Percentiles rank a stretch among this genome's conserved stretches.
These are phyloP conservation scores for Fusarium falciforme DNA, from an alignment of 2,329 filamentous ascomycete genomes.

Conservation along the genomic window DNA sequence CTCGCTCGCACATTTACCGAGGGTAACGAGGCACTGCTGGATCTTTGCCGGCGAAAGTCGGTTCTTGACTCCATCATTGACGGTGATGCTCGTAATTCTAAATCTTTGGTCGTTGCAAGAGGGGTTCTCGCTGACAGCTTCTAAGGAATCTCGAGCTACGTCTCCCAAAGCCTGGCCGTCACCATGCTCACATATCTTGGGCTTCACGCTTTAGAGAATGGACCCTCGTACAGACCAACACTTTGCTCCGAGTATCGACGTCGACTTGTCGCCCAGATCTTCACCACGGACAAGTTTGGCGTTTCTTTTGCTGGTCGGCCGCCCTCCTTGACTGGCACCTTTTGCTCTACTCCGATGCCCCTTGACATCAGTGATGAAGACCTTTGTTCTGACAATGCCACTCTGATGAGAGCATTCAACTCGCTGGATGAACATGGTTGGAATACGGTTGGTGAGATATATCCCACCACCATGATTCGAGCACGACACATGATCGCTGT, in stretches of 20 bases:
- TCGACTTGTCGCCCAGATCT: conserved; percentile 1
- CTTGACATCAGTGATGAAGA: not conserved
- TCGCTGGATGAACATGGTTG: not conserved
- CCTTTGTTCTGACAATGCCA: not conserved
- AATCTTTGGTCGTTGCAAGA: not conserved
- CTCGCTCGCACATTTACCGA: not conserved
- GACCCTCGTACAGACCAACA: not conserved
- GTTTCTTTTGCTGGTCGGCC: conserved; percentile 5
- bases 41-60: not conserved
- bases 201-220: not conserved
- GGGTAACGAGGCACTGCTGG: not conserved
- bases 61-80: not conserved
- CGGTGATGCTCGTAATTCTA: not conserved
- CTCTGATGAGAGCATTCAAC: not conserved
- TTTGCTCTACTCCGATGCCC: not conserved
- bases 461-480: not conserved
- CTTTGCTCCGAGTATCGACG: conserved; percentile 1
- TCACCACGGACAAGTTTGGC: not conserved
- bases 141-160: not conserved
- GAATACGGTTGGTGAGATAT: not conserved
- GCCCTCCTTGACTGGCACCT: not conserved
- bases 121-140: not conserved
- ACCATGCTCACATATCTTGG: conserved; percentile 7
- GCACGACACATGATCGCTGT: not conserved
- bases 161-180: not conserved